Conservation (phyloP, 176 grass and related monocot species). For the Eragrostis nindensis region DNA sequence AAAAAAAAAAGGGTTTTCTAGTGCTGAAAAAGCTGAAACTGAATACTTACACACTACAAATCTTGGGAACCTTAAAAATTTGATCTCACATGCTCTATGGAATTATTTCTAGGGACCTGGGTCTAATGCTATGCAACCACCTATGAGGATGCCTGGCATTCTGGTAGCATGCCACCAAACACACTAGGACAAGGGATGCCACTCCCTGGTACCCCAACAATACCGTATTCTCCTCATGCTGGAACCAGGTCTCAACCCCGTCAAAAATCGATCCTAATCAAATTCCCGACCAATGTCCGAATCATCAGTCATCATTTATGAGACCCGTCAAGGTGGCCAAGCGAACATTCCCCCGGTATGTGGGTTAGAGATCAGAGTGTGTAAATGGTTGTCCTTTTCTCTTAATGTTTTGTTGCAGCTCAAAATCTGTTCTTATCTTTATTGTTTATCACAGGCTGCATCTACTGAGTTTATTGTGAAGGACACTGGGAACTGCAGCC, state of each 20-base stretch:
- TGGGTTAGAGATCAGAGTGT: constrained; percentile 13
- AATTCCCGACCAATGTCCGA: constrained; percentile 73
- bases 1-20: background rate
- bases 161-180: constrained; percentile 45
- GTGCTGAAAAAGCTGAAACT: background rate
- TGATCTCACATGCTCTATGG: constrained; percentile 11
- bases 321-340: constrained; percentile 82
- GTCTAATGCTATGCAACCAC: constrained; percentile 43
- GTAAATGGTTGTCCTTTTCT: background rate
- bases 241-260: constrained; percentile 66
- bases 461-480: constrained; percentile 83
- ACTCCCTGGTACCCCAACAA: constrained; percentile 46
- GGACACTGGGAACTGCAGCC: constrained; percentile 89
- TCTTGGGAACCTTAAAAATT: background rate
- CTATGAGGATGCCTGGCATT: constrained; percentile 52
- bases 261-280: constrained; percentile 94
- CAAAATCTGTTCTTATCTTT: background rate
- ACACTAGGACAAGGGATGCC: constrained; percentile 54
- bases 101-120: constrained; percentile 52
- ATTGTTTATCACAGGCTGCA: constrained; percentile 57
- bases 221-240: constrained; percentile 72
- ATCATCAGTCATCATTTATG: constrained; percentile 62
- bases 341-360: constrained; percentile 80
- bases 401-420: constrained; percentile 4
- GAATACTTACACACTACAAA: constrained; percentile 29